These are phyloP conservation scores for Tausonia pullulans DNA, from an alignment of 1,284 basidiomycete species.

Conservation along the genomic window DNA sequence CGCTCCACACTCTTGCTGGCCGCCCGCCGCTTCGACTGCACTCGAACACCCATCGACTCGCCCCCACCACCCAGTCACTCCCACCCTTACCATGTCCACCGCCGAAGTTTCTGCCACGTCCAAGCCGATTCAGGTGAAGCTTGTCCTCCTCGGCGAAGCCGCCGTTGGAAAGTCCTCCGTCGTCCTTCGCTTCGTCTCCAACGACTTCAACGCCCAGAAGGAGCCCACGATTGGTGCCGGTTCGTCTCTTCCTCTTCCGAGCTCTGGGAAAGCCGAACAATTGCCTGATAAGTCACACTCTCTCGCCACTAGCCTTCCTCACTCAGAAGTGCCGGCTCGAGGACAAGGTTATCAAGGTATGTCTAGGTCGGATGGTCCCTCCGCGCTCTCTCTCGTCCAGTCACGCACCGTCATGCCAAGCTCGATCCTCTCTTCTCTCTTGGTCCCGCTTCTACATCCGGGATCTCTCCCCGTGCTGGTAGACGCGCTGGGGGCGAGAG, in stretches of 20 bases:
- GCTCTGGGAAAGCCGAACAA: neutral
- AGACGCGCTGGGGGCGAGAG: too few species aligned
- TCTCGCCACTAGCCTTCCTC: conserved; percentile 11
- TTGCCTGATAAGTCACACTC: neutral
- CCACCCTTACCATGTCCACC: conserved; percentile 19
- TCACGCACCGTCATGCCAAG: neutral
- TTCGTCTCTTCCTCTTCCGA: neutral
- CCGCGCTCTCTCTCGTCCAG: neutral
- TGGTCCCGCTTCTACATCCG: too few species aligned
- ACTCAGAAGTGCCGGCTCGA: conserved; percentile 35
- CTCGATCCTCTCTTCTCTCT: too few species aligned
- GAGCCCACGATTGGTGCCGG: conserved; percentile 95
- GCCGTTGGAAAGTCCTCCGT: conserved; percentile 99
- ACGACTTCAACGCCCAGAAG: conserved; percentile 37
- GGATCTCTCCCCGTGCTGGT: too few species aligned
- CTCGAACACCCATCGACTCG: too few species aligned
- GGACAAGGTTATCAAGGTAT: conserved; percentile 34
- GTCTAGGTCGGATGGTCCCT: neutral
- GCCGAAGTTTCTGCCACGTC: conserved; percentile 47
- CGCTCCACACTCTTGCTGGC: too few species aligned
- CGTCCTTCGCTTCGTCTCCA: conserved; percentile 81
- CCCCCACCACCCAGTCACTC: too few species aligned
- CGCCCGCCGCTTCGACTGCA: too few species aligned
- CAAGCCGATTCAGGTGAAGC: conserved; percentile 81
- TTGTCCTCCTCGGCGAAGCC: conserved; percentile 84